Percentiles rank a stretch among this genome's conserved stretches.
phyloP scores from a whole-genome alignment of 495 filamentous ascomycete genomes.

The Penicillium simplicissimum region DNA sequence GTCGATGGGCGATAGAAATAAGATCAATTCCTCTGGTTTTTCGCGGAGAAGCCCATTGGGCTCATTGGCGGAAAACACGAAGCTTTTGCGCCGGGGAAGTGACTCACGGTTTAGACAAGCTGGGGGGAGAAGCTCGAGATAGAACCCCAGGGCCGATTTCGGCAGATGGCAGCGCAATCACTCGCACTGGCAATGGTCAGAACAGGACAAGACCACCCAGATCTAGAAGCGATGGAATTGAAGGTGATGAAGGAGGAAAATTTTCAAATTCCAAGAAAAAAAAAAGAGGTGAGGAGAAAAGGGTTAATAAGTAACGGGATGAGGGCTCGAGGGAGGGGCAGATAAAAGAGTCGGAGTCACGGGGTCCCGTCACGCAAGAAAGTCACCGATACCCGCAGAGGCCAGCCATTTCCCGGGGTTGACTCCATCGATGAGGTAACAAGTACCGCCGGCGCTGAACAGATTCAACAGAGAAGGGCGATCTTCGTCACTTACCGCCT shows the following conservation, averaged over 20 bases:
- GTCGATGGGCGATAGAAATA: not conserved
- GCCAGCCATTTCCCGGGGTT: slow-evolving; percentile 12
- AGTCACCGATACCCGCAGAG: not conserved
- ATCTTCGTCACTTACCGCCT: slow-evolving; percentile 1
- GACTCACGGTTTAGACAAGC: slow-evolving; percentile 26
- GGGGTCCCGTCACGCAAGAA: slow-evolving; percentile 9
- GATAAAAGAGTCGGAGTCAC: slow-evolving; percentile 7
- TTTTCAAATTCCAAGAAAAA: not conserved
- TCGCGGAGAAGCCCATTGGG: slow-evolving; percentile 5
- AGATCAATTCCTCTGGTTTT: not conserved
- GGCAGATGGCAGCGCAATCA: slow-evolving; percentile 23
- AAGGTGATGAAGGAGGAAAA: not conserved
- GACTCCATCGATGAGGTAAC: slow-evolving; percentile 34
- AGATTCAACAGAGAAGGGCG: not conserved
- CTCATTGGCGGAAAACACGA: not conserved
- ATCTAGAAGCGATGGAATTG: slow-evolving; percentile 12
- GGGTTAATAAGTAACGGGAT: not conserved
- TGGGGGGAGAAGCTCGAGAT: slow-evolving; percentile 24
- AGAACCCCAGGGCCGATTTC: slow-evolving; percentile 28
- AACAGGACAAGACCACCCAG: not conserved
- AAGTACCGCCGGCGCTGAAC: not conserved
- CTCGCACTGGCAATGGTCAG: slow-evolving; percentile 4
- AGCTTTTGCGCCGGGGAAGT: slow-evolving; percentile 8
- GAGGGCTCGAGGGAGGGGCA: slow-evolving; percentile 1
- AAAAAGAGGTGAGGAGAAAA: not conserved